phyloP scores from a whole-genome alignment of 768 basidiomycete genomes.

The Phanerochaete carnosa region DNA sequence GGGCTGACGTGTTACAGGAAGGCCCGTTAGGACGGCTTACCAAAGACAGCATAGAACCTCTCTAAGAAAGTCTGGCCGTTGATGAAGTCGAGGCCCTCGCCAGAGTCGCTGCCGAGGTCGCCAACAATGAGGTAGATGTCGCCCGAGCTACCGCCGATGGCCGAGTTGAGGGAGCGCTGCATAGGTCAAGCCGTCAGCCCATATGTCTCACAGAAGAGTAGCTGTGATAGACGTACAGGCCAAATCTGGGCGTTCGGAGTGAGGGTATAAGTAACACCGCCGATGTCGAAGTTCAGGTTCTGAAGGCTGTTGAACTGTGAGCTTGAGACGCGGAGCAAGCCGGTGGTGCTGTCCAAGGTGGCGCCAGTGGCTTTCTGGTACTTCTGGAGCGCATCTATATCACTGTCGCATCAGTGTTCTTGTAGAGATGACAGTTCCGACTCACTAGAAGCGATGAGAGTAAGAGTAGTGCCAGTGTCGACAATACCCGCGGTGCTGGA shows the following conservation, averaged over 20 bases:
- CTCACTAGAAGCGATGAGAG: conserved; percentile 29
- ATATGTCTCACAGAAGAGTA: neutral
- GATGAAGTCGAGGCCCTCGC: conserved; percentile 35
- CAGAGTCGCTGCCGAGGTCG: conserved; percentile 24
- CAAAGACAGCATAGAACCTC: conserved; percentile 35
- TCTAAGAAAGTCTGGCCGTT: conserved; percentile 32
- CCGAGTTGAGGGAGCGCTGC: conserved; percentile 21
- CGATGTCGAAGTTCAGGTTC: conserved; percentile 54
- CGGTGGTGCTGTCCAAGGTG: conserved; percentile 29
- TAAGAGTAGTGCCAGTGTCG: conserved; percentile 36
- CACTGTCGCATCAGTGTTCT: neutral
- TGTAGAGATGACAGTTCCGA: neutral
- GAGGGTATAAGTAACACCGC: conserved; percentile 30
- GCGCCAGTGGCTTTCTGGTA: conserved; percentile 31
- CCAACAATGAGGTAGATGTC: conserved; percentile 29
- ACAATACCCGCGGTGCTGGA: conserved; percentile 28
- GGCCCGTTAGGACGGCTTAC: neutral
- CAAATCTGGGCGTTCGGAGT: conserved; percentile 33
- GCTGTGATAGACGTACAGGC: conserved; percentile 11
- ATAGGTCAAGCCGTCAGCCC: neutral
- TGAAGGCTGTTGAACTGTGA: conserved; percentile 49
- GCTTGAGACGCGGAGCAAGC: conserved; percentile 49
- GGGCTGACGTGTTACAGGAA: conserved; percentile 19
- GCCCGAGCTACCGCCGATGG: conserved; percentile 22
- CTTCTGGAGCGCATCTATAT: conserved; percentile 25